These are phyloP conservation scores for Claviceps sorghi DNA, from an alignment of 2,329 filamentous ascomycete species.

Conservation along the genomic window DNA sequence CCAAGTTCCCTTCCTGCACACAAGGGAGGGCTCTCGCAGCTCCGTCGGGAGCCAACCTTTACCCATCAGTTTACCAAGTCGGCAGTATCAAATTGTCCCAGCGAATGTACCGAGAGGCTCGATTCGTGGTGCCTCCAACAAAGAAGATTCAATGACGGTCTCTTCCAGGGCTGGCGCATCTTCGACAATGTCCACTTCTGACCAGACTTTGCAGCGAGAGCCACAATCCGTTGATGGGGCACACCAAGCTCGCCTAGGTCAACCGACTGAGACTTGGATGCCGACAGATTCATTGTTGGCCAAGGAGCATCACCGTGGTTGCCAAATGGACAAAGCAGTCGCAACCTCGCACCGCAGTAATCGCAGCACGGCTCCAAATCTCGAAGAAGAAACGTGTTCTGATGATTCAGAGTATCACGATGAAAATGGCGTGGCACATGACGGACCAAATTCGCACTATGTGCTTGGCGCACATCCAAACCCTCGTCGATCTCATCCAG, in stretches of 20 bases:
- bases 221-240: constrained; percentile 10
- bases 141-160: constrained; percentile 29
- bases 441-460: constrained; percentile 10
- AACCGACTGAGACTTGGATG: constrained; percentile 41
- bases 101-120: constrained; percentile 30
- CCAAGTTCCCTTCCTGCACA: constrained; percentile 67
- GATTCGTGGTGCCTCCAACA: constrained; percentile 28
- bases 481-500: constrained; percentile 38
- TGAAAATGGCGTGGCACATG: constrained; percentile 18
- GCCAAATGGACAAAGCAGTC: background rate
- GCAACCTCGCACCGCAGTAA: constrained; percentile 12
- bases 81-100: constrained; percentile 37
- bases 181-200: constrained; percentile 32
- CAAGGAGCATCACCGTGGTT: constrained; percentile 38
- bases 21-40: constrained; percentile 45
- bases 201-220: constrained; percentile 16
- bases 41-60: constrained; percentile 41
- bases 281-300: constrained; percentile 38
- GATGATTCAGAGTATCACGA: constrained; percentile 27
- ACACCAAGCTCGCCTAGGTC: constrained; percentile 24
- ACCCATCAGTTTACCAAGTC: constrained; percentile 37
- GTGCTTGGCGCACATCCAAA: constrained; percentile 28
- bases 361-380: constrained; percentile 30
- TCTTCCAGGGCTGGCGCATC: constrained; percentile 31
- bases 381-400: constrained; percentile 23